phyloP scores from a whole-genome alignment of 805 yeast genomes.

The Blastobotrys attinorum region DNA sequence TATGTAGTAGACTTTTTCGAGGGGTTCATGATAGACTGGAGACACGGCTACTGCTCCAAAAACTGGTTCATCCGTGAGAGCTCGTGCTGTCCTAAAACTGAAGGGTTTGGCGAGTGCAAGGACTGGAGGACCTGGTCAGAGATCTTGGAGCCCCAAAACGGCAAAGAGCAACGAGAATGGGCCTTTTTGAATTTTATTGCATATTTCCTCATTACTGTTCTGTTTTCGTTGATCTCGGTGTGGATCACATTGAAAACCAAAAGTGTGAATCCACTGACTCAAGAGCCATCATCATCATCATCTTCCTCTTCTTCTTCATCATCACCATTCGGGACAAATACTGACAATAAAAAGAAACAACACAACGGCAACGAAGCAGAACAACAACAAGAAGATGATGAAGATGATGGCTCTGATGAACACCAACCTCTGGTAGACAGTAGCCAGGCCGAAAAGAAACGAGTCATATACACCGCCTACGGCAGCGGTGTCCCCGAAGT shows the following conservation, averaged over 20 bases:
- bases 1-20: slow-evolving; percentile 42
- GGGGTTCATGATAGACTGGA: slow-evolving; percentile 40
- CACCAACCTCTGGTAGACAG: slow-evolving; percentile 1
- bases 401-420: neutral
- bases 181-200: slow-evolving; percentile 29
- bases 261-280: slow-evolving; percentile 27
- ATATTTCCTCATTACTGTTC: slow-evolving; percentile 33
- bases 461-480: slow-evolving; percentile 41
- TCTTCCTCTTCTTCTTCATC: too few species aligned
- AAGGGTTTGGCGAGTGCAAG: slow-evolving; percentile 23
- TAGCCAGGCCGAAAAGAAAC: slow-evolving; percentile 5
- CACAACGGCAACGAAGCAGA: too few species aligned
- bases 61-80: slow-evolving; percentile 39
- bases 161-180: slow-evolving; percentile 1
- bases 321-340: too few species aligned
- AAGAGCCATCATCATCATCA: too few species aligned
- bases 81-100: slow-evolving; percentile 32
- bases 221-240: slow-evolving; percentile 39
- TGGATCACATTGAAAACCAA: slow-evolving; percentile 40
- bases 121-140: slow-evolving; percentile 42
- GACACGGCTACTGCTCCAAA: slow-evolving; percentile 43
- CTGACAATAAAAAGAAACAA: neutral
- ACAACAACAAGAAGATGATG: slow-evolving; percentile 3
- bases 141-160: slow-evolving; percentile 6
- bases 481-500: slow-evolving; percentile 61